phyloP scores from a whole-genome alignment of 1,139 yeast species.

The Blastobotrys raffinosifermentans region DNA sequence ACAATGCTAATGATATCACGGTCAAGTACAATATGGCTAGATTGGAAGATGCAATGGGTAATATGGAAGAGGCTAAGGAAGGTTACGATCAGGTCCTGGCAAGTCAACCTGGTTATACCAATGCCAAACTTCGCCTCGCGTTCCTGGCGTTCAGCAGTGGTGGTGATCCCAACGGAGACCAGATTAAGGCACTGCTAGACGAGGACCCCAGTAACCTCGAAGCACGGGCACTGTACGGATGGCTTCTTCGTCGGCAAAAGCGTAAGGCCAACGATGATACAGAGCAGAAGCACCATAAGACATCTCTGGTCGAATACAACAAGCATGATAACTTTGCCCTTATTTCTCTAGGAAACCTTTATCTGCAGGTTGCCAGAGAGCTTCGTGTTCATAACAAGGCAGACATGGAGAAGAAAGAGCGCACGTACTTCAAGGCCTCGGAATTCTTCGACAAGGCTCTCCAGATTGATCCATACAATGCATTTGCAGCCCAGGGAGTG shows the following conservation, averaged over 20 bases:
- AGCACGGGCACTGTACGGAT: constrained; percentile 85
- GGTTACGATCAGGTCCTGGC: constrained; percentile 52
- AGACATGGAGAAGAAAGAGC: constrained; percentile 63
- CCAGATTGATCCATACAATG: constrained; percentile 75
- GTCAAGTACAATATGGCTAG: constrained; percentile 38
- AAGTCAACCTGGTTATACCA: constrained; percentile 63
- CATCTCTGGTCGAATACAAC: constrained; percentile 73
- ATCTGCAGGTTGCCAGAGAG: constrained; percentile 78
- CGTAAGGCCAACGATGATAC: constrained; percentile 43
- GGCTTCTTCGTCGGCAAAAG: constrained; percentile 65
- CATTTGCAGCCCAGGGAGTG: constrained; percentile 96
- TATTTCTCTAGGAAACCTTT: constrained; percentile 83
- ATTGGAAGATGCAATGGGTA: constrained; percentile 37
- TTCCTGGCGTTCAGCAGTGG: constrained; percentile 43
- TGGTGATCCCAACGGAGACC: constrained; percentile 39
- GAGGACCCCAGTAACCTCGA: constrained; percentile 62
- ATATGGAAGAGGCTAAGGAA: constrained; percentile 42
- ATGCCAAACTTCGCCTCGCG: constrained; percentile 68
- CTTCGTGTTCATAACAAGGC: constrained; percentile 46
- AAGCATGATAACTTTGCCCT: constrained; percentile 83
- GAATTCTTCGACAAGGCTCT: constrained; percentile 87
- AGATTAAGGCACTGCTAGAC: constrained; percentile 50
- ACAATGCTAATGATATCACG: constrained; percentile 36
- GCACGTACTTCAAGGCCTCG: constrained; percentile 79
- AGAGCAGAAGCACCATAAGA: constrained; percentile 78